Conservation (phyloP, 768 basidiomycete genomes). For the Kwoniella europaea region DNA sequence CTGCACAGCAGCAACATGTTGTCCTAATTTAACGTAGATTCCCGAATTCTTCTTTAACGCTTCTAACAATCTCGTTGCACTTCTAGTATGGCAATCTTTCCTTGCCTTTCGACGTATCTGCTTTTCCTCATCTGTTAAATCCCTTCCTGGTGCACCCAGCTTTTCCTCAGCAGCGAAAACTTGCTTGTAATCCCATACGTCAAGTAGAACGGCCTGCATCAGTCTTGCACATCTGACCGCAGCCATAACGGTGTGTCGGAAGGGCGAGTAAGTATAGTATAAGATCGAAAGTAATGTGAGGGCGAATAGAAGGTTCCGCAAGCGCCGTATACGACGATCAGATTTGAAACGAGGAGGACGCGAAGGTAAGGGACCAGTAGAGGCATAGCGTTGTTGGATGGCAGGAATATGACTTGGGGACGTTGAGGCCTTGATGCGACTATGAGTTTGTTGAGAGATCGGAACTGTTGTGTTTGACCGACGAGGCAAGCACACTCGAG, state of each 20-base stretch:
- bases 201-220: constrained; percentile 64
- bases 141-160: constrained; percentile 60
- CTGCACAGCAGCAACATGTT: constrained; percentile 73
- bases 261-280: constrained; percentile 73
- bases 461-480: neutral
- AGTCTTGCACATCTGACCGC: constrained; percentile 78
- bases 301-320: constrained; percentile 41
- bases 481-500: neutral
- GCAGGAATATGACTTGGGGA: neutral
- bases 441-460: neutral
- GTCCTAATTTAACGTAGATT: constrained; percentile 68
- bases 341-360: constrained; percentile 7
- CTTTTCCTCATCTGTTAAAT: constrained; percentile 61
- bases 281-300: constrained; percentile 50
- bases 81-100: constrained; percentile 79
- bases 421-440: neutral
- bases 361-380: constrained; percentile 7
- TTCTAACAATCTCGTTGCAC: constrained; percentile 75
- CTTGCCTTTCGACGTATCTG: constrained; percentile 74
- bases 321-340: constrained; percentile 15
- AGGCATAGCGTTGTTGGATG: neutral
- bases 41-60: constrained; percentile 81
- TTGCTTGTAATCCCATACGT: constrained; percentile 53
- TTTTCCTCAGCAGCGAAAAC: constrained; percentile 47
- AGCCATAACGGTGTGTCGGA: constrained; percentile 76